These are phyloP conservation scores for Penicillium corylophilum DNA, from an alignment of 2,329 filamentous ascomycete species.

Conservation along the genomic window DNA sequence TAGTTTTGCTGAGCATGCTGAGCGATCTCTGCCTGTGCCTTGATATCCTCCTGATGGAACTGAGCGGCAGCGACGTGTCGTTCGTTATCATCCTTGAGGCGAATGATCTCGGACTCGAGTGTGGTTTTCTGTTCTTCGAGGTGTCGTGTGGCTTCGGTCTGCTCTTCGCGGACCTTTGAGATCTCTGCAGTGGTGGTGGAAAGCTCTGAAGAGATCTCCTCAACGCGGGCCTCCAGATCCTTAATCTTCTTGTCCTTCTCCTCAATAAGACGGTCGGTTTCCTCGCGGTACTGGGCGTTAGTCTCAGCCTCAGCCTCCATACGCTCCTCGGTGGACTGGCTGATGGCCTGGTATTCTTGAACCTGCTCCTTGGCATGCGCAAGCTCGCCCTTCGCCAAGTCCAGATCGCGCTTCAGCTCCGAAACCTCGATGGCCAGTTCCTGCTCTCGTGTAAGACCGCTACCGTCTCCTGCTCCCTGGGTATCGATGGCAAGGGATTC, in stretches of 20 bases:
- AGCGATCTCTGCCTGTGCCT: constrained; percentile 89
- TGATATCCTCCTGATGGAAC: constrained; percentile 86
- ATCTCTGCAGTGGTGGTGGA: constrained; percentile 79
- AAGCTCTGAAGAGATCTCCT: constrained; percentile 81
- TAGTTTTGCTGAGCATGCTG: constrained; percentile 93
- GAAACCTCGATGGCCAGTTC: constrained; percentile 80
- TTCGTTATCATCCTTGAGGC: constrained; percentile 80
- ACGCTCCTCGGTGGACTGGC: constrained; percentile 83
- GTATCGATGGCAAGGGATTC: constrained; percentile 42
- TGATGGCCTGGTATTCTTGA: constrained; percentile 85
- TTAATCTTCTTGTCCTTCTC: constrained; percentile 77
- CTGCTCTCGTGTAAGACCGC: constrained; percentile 66
- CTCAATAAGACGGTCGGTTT: constrained; percentile 72
- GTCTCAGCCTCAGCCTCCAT: constrained; percentile 75
- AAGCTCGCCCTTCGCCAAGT: constrained; percentile 75
- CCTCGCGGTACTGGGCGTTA: constrained; percentile 82
- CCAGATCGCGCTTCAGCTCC: constrained; percentile 82
- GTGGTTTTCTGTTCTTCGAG: constrained; percentile 79
- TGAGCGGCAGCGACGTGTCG: constrained; percentile 75
- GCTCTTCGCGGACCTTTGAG: constrained; percentile 73
- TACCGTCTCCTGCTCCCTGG: constrained; percentile 52
- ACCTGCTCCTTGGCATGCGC: constrained; percentile 77
- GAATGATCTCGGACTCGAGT: constrained; percentile 73
- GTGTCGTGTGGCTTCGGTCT: constrained; percentile 69
- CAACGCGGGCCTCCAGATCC: constrained; percentile 78